Evolutionary conservation across 1,139 yeast genomes (phyloP), one percentile per base, ranked within the genome.

Genomic region (Scheffersomyces insectosa): DNA sequence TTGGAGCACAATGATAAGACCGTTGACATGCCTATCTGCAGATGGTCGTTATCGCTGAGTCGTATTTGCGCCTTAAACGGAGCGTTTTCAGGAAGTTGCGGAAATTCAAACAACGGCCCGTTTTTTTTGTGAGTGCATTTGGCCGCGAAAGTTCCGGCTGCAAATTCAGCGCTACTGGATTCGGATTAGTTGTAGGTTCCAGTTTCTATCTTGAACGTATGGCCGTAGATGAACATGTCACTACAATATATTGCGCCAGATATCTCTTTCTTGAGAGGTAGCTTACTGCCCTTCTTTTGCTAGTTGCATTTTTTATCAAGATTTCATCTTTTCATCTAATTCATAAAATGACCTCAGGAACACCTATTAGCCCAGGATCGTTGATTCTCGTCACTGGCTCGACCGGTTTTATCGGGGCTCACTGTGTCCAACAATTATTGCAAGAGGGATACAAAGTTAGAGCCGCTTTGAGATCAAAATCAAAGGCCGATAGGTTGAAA

Each of bases 371-470:
- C 13, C 33, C 33, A 10, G 33, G 15, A 14, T 30, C 33, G 3
- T 12, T 33, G 34, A 28, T 65, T 14, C 63, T 66, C 39, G 66
- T 69, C n/a, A 59, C 72, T 10, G 73, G 74, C 13, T 73, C 69
- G 16, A 57, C 67, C 16, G 72, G 73, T 2, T 67, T 59, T 42
- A 62, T 68, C 41, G 73, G 72, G n/a, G 58, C 56, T 36, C 62
- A 63, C 41, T 50, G 63, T 5, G 51, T 59, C 16, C 50, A 58
- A 41, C 45, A 47, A 13, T 57, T 68, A 28, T 35, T 66, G 20
- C 49, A 48, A 3, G 45, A 58, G 23, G 62, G 60, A 8, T 65
- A 66, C 50, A 47, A 46, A 20, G 71, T 68, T 3, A 48, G 62
- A n/a, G 72, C 70, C 5, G 48, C 68, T 3, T 71, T 65, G 9